phyloP scores from a whole-genome alignment of 331 rosid genomes.

The Arachis monticola region DNA sequence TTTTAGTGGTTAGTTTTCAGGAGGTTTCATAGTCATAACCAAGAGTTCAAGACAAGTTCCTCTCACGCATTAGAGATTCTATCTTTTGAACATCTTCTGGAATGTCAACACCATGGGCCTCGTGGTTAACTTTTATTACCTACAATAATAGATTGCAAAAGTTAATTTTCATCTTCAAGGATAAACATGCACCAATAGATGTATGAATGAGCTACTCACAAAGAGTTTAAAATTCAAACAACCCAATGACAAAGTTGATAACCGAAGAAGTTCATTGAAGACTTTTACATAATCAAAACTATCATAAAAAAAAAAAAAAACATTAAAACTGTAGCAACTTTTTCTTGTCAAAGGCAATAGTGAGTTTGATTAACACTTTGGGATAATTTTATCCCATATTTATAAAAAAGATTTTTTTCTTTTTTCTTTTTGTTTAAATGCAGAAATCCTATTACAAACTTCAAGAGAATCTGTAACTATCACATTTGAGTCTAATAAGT shows the following conservation, averaged over 20 bases:
- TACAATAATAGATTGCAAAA: constrained; percentile 37
- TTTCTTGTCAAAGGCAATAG: too few species aligned
- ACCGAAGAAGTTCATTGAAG: background rate
- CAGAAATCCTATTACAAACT: background rate
- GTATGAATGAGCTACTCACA: too few species aligned
- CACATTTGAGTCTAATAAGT: background rate
- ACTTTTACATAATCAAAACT: too few species aligned
- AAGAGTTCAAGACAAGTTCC: constrained; percentile 61
- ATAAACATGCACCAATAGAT: constrained; percentile 8
- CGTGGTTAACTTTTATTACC: constrained; percentile 94
- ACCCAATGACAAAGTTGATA: background rate
- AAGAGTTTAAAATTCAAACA: too few species aligned
- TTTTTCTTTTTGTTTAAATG: background rate
- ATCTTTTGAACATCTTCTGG: constrained; percentile 92
- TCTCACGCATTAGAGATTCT: constrained; percentile 76
- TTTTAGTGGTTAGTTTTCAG: constrained; percentile 14
- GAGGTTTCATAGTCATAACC: constrained; percentile 2
- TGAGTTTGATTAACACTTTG: background rate
- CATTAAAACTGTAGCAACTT: background rate
- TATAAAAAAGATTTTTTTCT: background rate
- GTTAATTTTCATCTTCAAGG: background rate
- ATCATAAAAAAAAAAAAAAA: too few species aligned
- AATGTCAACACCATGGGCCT: constrained; percentile 91
- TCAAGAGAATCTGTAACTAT: background rate
- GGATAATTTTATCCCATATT: background rate